Evolutionary conservation across 116 monocot species (phyloP).

Genomic region (Iris pallida): DNA sequence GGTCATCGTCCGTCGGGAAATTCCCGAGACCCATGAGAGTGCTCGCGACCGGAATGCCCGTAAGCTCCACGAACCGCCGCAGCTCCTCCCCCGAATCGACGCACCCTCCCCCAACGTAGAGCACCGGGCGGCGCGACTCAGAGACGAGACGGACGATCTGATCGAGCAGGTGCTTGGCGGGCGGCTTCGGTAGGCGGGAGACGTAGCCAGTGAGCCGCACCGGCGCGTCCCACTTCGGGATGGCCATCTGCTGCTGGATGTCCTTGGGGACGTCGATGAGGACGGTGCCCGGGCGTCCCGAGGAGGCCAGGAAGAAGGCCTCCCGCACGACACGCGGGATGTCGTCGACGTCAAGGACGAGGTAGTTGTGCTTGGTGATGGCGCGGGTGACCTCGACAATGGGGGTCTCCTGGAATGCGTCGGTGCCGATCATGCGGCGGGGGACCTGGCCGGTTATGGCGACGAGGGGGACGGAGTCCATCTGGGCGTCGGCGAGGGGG

Average conservation of each 20-base stretch:
- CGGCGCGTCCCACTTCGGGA: conserved; percentile 34
- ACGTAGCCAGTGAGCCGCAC: conserved; percentile 17
- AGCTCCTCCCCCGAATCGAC: conserved; percentile 26
- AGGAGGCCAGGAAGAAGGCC: conserved; percentile 55
- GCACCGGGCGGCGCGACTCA: conserved; percentile 27
- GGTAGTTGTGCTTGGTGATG: conserved; percentile 71
- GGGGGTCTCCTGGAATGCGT: conserved; percentile 78
- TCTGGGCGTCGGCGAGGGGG: conserved; percentile 57
- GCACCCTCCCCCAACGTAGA: conserved; percentile 47
- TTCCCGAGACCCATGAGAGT: conserved; percentile 45
- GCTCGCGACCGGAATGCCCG: conserved; percentile 37
- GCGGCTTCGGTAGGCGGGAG: conserved; percentile 16
- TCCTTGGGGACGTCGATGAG: conserved; percentile 56
- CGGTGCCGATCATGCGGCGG: conserved; percentile 69
- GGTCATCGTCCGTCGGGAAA: conserved; percentile 20
- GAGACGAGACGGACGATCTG: conserved; percentile 35
- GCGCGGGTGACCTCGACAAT: conserved; percentile 68
- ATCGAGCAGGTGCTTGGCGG: conserved; percentile 18
- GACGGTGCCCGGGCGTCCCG: conserved; percentile 53
- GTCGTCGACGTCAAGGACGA: conserved; percentile 58
- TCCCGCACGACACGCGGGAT: conserved; percentile 52
- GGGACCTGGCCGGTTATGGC: conserved; percentile 75
- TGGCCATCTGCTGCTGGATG: conserved; percentile 48
- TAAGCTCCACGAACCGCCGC: conserved; percentile 34
- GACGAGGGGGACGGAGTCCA: conserved; percentile 64